Base-by-base conservation (phyloP, 1,284 basidiomycete genomes). In the Neolentinus lepideus region DNA sequence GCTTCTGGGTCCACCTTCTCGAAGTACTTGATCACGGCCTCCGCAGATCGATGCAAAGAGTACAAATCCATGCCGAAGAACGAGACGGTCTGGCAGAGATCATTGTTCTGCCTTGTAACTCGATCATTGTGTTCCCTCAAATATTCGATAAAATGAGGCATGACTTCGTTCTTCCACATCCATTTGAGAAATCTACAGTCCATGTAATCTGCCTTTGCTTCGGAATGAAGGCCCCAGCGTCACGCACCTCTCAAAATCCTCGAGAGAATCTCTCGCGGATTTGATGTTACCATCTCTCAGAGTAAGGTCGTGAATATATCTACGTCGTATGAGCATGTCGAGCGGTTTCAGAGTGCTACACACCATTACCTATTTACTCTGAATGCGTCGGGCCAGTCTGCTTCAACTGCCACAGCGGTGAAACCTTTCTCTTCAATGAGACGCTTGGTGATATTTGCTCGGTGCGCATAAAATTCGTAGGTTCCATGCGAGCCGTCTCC, bases 161-260 rank as follows among this genome's bases (percentile, higher is more conserved):
- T 66, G 51, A 64, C 61, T 54, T 66, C 63, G 54, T 69, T 69
- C 58, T 65, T 66, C 66, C 65, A 67, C 65, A 67, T 66, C 67
- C 66, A 69, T 38, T 64, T 67, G 11, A 64, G 66, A 54, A 66
- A 68, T 25, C 65, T 65, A 29, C 16, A 16, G 19, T 16, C 12
- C 8, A 21, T 6, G 12, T 43, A 16, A 43, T 4, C 6, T n/a
- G 38, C 16, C 19, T 43, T 16, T 6, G 38, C 29, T 31, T 31
- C 6, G 29, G 38, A 43, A n/a, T 3, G 38, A 43, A 43, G 38
- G 29, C 29, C 29, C 6, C 16, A n/a, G 38, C 38, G 19, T 8
- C 19, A n/a, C 38, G 38, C 19, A 43, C 38, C 38, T 43, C 38
- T n/a, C 45, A 36, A 53, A 54, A 29, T 36, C 19, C 21, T 53